These are phyloP conservation scores for Verbena officinalis DNA, from an alignment of 257 asterid species.

Conservation along the genomic window DNA sequence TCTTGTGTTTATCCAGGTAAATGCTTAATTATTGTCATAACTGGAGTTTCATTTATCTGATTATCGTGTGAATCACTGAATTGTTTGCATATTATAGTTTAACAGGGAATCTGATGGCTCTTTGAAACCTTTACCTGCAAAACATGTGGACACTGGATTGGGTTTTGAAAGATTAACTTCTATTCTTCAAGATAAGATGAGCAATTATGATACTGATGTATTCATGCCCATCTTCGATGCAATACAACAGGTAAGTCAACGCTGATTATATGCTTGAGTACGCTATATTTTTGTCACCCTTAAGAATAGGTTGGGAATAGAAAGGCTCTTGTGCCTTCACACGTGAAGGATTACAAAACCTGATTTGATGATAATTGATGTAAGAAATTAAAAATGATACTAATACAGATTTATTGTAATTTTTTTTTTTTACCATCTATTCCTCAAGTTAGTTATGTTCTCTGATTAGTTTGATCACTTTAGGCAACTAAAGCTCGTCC, in stretches of 20 bases:
- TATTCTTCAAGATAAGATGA: conserved; percentile 92
- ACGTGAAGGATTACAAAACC: conserved; percentile 3
- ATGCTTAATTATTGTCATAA: conserved; percentile 21
- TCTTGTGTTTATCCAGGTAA: conserved; percentile 94
- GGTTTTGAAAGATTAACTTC: conserved; percentile 98
- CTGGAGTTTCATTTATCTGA: conserved; percentile 10
- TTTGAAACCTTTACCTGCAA: conserved; percentile 90
- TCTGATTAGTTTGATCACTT: conserved; percentile 27
- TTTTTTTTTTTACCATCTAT: conserved; percentile 7
- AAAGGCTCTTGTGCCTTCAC: not conserved
- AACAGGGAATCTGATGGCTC: conserved; percentile 89
- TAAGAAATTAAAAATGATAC: not conserved
- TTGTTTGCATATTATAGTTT: conserved; percentile 53
- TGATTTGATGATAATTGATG: conserved; percentile 3
- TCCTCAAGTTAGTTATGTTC: conserved; percentile 24
- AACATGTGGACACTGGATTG: conserved; percentile 98
- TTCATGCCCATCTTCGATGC: conserved; percentile 86
- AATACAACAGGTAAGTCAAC: conserved; percentile 66
- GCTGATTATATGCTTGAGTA: conserved; percentile 1
- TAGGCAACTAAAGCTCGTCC: conserved; percentile 84
- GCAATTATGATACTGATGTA: conserved; percentile 95
- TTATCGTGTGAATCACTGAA: conserved; percentile 16
- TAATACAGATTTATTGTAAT: not conserved
- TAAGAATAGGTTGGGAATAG: not conserved
- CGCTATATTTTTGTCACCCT: conserved; percentile 9